These are phyloP conservation scores for Pythium aphanidermatum DNA, from an alignment of 352 stramenopile genomes.

Conservation along the genomic window DNA sequence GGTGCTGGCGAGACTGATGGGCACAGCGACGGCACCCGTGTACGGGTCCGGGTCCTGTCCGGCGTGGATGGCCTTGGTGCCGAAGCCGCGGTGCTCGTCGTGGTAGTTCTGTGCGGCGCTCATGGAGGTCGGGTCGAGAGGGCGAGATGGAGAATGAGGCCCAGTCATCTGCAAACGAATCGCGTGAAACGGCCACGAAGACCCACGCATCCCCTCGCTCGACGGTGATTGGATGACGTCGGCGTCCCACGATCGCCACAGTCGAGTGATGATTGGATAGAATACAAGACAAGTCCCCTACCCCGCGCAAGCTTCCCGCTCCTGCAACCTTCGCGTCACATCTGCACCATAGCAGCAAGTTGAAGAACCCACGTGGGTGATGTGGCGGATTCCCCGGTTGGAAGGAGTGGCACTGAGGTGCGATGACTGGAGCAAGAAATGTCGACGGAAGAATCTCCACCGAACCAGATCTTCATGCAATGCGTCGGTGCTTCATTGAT, in stretches of 20 bases:
- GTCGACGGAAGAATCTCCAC: too few species aligned
- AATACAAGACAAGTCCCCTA: not conserved
- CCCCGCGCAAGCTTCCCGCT: conserved; percentile 8
- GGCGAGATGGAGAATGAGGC: conserved; percentile 3
- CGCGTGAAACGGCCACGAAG: conserved; percentile 6
- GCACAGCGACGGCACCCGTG: conserved; percentile 78
- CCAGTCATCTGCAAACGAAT: conserved; percentile 18
- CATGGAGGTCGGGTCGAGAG: conserved; percentile 18
- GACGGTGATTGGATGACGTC: too few species aligned
- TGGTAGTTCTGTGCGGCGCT: conserved; percentile 48
- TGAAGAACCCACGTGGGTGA: too few species aligned
- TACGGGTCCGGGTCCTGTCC: conserved; percentile 72
- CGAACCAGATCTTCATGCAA: too few species aligned
- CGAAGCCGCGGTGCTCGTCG: conserved; percentile 79
- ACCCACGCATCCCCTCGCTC: conserved; percentile 12
- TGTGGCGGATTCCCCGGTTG: too few species aligned
- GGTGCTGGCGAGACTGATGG: conserved; percentile 91
- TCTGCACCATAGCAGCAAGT: conserved; percentile 17
- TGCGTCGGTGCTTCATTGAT: too few species aligned
- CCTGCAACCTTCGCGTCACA: conserved; percentile 5
- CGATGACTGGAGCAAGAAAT: too few species aligned
- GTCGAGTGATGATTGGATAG: conserved; percentile 1
- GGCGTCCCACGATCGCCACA: too few species aligned
- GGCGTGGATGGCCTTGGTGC: conserved; percentile 79
- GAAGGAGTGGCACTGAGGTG: too few species aligned